phyloP scores from a whole-genome alignment of 163 green algal species.

The Chlamydomonas reinhardtii region DNA sequence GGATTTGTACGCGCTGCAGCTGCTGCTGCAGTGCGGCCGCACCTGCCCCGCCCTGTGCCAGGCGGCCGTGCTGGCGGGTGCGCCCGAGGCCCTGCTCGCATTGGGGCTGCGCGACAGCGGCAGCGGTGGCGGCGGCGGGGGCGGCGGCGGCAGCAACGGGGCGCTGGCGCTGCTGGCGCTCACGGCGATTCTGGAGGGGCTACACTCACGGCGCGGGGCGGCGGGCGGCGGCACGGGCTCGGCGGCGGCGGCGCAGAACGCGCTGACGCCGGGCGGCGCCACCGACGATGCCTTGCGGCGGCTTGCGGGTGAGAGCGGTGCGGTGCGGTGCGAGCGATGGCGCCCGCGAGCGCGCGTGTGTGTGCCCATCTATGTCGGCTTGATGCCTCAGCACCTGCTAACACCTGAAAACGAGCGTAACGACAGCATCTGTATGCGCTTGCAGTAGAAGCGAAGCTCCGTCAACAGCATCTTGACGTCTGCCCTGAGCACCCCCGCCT shows the following conservation, averaged over 20 bases:
- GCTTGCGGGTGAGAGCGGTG: conserved; percentile 22
- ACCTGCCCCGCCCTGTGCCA: conserved; percentile 65
- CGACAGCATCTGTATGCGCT: too few relatives aligned
- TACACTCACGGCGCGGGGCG: conserved; percentile 26
- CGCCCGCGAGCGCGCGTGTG: too few relatives aligned
- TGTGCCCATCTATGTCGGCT: too few relatives aligned
- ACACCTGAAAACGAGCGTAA: too few relatives aligned
- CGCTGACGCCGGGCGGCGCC: neutral
- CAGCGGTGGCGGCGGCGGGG: neutral
- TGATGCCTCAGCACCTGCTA: too few relatives aligned
- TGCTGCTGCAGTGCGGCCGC: conserved; percentile 63
- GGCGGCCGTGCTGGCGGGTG: conserved; percentile 52
- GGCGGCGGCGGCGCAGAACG: conserved; percentile 32
- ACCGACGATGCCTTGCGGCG: conserved; percentile 46
- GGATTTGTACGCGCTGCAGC: conserved; percentile 60
- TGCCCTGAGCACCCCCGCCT: too few relatives aligned
- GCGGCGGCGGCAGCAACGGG: conserved; percentile 37
- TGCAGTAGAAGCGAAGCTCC: too few relatives aligned
- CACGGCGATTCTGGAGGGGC: conserved; percentile 54
- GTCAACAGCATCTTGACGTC: too few relatives aligned
- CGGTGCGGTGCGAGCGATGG: too few relatives aligned
- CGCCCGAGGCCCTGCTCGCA: conserved; percentile 51
- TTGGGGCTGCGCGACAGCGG: neutral
- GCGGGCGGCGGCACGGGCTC: neutral
- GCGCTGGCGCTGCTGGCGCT: conserved; percentile 66